A percentile compares a stretch with the other conserved stretches of the same genome.
These are phyloP conservation scores for Tillandsia fasciculata DNA, from an alignment of 176 grass and related monocot species.

Conservation along the genomic window DNA sequence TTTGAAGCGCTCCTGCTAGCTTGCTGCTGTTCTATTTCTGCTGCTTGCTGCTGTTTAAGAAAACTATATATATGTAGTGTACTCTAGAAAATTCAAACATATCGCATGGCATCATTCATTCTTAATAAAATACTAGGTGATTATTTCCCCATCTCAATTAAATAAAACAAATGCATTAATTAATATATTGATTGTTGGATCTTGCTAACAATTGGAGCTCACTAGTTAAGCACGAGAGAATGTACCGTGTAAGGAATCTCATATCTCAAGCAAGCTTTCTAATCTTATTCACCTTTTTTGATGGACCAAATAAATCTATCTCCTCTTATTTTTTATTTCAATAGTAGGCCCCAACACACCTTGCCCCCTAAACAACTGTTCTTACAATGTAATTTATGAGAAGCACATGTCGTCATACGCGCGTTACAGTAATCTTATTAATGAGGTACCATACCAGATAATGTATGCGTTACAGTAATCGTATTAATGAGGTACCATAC, in stretches of 20 bases:
- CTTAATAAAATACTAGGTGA: no score
- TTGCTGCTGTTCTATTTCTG: no score
- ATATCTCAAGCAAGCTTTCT: neutral
- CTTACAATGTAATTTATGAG: neutral
- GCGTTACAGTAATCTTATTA: neutral
- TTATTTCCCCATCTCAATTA: no score
- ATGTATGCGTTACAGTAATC: no score
- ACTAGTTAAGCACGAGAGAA: neutral
- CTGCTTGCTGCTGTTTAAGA: no score
- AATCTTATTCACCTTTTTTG: no score
- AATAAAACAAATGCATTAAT: neutral
- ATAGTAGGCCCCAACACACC: neutral
- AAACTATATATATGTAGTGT: no score
- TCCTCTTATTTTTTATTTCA: neutral
- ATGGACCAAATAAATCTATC: no score
- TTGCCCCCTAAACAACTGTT: neutral
- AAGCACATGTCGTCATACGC: neutral
- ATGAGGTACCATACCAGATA: neutral
- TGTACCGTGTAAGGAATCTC: neutral
- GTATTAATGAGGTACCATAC: neutral
- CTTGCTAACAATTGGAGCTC: no score
- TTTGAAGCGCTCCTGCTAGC: no score
- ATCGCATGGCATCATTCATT: no score
- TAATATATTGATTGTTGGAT: neutral
- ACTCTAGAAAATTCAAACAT: no score